These are phyloP conservation scores for Fistulina hepatica DNA, from an alignment of 1,284 basidiomycete species.

Conservation along the genomic window DNA sequence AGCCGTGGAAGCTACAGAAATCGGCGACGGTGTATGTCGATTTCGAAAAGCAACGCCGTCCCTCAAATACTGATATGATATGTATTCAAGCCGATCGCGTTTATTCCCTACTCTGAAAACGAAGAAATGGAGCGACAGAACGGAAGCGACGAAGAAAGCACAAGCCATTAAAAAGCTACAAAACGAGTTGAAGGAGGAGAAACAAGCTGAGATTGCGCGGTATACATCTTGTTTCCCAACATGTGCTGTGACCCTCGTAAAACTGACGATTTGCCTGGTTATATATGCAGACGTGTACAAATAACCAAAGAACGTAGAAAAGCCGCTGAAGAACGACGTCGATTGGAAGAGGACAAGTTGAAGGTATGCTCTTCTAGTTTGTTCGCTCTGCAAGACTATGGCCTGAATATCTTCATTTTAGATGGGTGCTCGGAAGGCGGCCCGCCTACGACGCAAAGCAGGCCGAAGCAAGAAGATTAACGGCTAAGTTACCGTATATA, in stretches of 20 bases:
- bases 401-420: slow-evolving; percentile 20
- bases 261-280: slow-evolving; percentile 1
- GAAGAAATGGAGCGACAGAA: slow-evolving; percentile 55
- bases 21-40: slow-evolving; percentile 48
- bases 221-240: slow-evolving; percentile 19
- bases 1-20: slow-evolving; percentile 57
- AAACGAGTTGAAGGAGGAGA: slow-evolving; percentile 64
- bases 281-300: slow-evolving; percentile 42
- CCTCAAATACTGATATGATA: slow-evolving; percentile 1
- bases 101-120: slow-evolving; percentile 55
- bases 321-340: slow-evolving; percentile 56
- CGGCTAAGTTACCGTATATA: slow-evolving; percentile 31
- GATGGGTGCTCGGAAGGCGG: slow-evolving; percentile 73
- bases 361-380: slow-evolving; percentile 35
- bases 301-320: slow-evolving; percentile 59
- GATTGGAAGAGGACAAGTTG: slow-evolving; percentile 62
- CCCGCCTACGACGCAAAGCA: slow-evolving; percentile 54
- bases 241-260: slow-evolving; percentile 4
- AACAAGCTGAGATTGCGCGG: slow-evolving; percentile 54
- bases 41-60: slow-evolving; percentile 7
- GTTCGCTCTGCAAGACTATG: slow-evolving; percentile 5
- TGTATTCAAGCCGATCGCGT: slow-evolving; percentile 46
- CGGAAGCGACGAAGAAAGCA: slow-evolving; percentile 53
- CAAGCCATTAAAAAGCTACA: slow-evolving; percentile 63
- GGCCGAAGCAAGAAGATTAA: slow-evolving; percentile 72